Base-by-base conservation (phyloP, 2,329 filamentous ascomycete species). In the Hypoxylon sp. region DNA sequence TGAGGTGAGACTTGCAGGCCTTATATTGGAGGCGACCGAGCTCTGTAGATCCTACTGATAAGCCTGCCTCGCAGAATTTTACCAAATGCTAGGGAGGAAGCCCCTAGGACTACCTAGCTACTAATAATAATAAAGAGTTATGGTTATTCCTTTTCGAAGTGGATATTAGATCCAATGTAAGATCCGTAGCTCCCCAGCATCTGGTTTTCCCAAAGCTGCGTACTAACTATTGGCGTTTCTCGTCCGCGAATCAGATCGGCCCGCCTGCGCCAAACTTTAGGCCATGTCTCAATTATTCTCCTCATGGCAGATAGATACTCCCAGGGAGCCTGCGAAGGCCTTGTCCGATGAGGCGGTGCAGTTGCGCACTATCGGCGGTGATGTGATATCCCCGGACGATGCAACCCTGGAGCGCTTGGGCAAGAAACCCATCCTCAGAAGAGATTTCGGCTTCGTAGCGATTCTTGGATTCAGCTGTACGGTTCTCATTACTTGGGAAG, bases 381-480 rank as follows among this genome's bases (percentile, higher is more conserved):
- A 41, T 4, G 5, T 41, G 38, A 41, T 41, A n/a, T 41, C 38
- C 38, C 38, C 38, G 14, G 38, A 41, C 14, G 38, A 41, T n/a
- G 38, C 38, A 17, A 7, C 38, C 38, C 2, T 41, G 14, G 38
- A 41, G n/a, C 38, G 38, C 19, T 10, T 41, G n/a, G 38, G 38
- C 38, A 73, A 73, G 41, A 73, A 67, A 56, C 66, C 67, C 7
- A 61, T 73, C 4, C 50, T 75, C 19, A 73, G 67, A 59, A 60
- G 73, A 9, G 70, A 67, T 50, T 74, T 75, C 45, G 70, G 69
- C 14, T 74, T 74, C 45, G 60, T 74, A 63, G 58, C 68, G 0
- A 75, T 73, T 7, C 61, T 75, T 3, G 72, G 72, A 1, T 74
- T 74, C n/a, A 72, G 69, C 53, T 73, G 72, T 38, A 74, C 70